A percentile compares a stretch with the other conserved stretches of the same genome.
phyloP scores from a whole-genome alignment of 345 rosid genomes.

The Isatis tinctoria region DNA sequence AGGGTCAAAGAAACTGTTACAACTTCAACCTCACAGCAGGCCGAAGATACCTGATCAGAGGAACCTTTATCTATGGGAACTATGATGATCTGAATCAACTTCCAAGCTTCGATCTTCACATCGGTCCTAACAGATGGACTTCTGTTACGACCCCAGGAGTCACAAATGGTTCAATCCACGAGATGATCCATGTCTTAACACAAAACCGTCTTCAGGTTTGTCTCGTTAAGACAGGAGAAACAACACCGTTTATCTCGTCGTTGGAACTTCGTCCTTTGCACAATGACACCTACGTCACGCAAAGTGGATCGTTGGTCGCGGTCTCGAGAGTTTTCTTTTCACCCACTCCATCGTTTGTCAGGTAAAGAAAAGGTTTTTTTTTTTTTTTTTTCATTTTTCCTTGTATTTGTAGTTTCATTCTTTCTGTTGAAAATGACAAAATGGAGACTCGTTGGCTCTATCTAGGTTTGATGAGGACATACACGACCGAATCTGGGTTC shows the following conservation, averaged over 20 bases:
- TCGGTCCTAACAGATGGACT: constrained; percentile 32
- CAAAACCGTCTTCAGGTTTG: constrained; percentile 22
- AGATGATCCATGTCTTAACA: constrained; percentile 26
- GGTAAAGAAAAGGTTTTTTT: constrained; percentile 18
- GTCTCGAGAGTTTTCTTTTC: constrained; percentile 16
- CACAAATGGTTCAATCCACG: background rate
- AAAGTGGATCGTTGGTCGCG: constrained; percentile 19
- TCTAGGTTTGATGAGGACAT: constrained; percentile 45
- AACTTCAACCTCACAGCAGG: constrained; percentile 14
- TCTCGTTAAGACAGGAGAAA: constrained; percentile 29
- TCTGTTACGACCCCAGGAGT: background rate
- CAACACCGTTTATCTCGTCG: constrained; percentile 29
- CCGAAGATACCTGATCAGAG: constrained; percentile 23
- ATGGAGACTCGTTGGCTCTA: background rate
- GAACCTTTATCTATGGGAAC: constrained; percentile 28
- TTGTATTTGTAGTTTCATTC: background rate
- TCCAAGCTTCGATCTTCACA: constrained; percentile 26
- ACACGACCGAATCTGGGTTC: constrained; percentile 40
- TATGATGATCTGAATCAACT: constrained; percentile 11
- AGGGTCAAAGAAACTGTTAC: constrained; percentile 36
- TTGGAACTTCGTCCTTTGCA: constrained; percentile 25
- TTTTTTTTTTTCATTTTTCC: background rate
- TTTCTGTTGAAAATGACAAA: background rate
- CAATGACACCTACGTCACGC: constrained; percentile 8
- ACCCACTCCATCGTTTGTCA: background rate